phyloP scores from a whole-genome alignment of 768 basidiomycete species.

The Amanita fuliginea region DNA sequence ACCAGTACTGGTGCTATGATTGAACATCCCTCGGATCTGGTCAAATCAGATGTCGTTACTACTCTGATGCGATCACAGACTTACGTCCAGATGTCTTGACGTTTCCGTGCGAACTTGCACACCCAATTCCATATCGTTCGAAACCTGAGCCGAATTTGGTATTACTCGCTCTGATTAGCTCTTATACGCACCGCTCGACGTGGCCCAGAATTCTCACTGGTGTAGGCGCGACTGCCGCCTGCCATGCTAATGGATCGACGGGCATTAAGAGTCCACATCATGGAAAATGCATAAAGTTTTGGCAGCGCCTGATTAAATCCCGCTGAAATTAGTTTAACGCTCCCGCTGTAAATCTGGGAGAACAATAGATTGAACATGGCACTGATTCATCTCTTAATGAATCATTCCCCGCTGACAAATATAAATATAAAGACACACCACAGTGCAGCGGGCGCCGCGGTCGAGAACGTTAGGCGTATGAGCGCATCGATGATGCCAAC shows the following conservation, averaged over 20 bases:
- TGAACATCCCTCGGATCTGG: background rate
- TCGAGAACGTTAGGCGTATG: slow-evolving; percentile 20
- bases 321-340: slow-evolving; percentile 15
- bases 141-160: background rate
- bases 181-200: slow-evolving; percentile 5
- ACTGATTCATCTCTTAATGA: slow-evolving; percentile 9
- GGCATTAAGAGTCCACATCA: slow-evolving; percentile 27
- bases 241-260: slow-evolving; percentile 14
- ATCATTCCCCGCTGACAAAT: background rate
- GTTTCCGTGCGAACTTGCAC: slow-evolving; percentile 16
- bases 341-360: slow-evolving; percentile 17
- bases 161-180: background rate
- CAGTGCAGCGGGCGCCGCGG: slow-evolving; percentile 20
- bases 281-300: slow-evolving; percentile 23
- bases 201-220: slow-evolving; percentile 3
- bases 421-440: slow-evolving; percentile 15
- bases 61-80: background rate
- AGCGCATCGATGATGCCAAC: slow-evolving; percentile 18
- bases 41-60: background rate
- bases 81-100: slow-evolving; percentile 17
- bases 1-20: background rate
- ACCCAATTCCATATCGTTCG: slow-evolving; percentile 13
- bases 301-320: slow-evolving; percentile 21
- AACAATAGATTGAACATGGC: slow-evolving; percentile 24
- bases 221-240: slow-evolving; percentile 5